Evolutionary conservation across 495 filamentous ascomycete genomes (phyloP), one percentile per base, ranked within the genome.

Genomic region (Gamarada debralockiae): DNA sequence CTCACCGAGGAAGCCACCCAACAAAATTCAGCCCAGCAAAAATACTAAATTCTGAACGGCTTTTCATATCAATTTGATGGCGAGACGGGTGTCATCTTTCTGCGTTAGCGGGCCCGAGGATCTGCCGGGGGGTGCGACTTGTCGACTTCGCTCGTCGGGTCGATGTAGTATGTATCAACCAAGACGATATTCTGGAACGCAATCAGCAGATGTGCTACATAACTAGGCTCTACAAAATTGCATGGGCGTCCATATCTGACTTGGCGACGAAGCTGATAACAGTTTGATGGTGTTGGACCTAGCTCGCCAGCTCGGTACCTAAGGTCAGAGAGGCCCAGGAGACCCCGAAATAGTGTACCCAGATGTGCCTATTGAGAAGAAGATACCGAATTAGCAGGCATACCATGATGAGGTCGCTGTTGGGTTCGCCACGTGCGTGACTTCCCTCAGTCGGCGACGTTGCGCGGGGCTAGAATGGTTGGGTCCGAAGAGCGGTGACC

Each of bases 251-350:
- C 31, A 37, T 21, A 27, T 50, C 14, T 50, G 34, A 17, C 47
- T 50, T 24, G 47, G 47, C 17, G 47, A 50, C 7, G 31, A 39
- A n/a, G 47, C n/a, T 3, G 34, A 50, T 31, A 27, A 50, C 22
- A 50, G 47, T 17, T 4, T n/a, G 5, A 3, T 38, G 20, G 47
- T 25, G 9, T 29, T 48, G 12, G 45, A 34, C 20, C 24, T 48
- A 3, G 13, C 33, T 8, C 27, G 17, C 12, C 10, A 31, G n/a
- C 14, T 48, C 5, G 24, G 24, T 33, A 12, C 3, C n/a, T 3
- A 3, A 8, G 3, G 4, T 4, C 4, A 4, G 17, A 7, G 10
- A 29, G 45, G 24, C 3, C 45, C 45, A 15, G 45, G 24, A 20
- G 24, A 48, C 3, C 6, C 6, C 3, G 8, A 14, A 20, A 33